A percentile compares a stretch with the other conserved stretches of the same genome.
Evolutionary conservation across 495 filamentous ascomycete genomes (phyloP).

Genomic region (Penicillium malachiteum): DNA sequence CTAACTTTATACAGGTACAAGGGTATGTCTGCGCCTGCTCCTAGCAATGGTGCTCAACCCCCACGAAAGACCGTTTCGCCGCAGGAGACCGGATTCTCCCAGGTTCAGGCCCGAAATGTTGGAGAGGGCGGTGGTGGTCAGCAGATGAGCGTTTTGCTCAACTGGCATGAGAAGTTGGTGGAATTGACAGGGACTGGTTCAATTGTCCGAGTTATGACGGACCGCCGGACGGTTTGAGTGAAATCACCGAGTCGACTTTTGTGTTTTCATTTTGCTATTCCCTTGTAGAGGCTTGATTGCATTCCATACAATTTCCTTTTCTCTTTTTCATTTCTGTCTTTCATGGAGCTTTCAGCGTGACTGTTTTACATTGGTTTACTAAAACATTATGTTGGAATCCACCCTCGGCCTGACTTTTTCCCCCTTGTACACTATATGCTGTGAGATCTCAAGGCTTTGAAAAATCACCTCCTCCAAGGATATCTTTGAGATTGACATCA

Average conservation of each 20-base stretch:
- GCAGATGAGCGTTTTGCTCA: constrained; percentile 89
- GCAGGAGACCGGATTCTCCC: constrained; percentile 81
- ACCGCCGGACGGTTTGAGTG: constrained; percentile 78
- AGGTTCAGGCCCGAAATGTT: constrained; percentile 67
- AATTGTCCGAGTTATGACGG: constrained; percentile 88
- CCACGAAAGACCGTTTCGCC: constrained; percentile 58
- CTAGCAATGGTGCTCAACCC: constrained; percentile 18
- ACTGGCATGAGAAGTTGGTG: constrained; percentile 95
- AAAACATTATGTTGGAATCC: constrained; percentile 20
- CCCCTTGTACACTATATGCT: constrained; percentile 11
- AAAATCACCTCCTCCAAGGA: constrained; percentile 63
- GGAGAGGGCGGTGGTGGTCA: constrained; percentile 75
- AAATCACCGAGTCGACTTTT: constrained; percentile 9
- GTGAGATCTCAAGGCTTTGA: constrained; percentile 27
- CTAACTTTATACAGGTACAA: constrained; percentile 61
- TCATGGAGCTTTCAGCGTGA: constrained; percentile 25
- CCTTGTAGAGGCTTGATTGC: constrained; percentile 30
- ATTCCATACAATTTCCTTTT: constrained; percentile 19
- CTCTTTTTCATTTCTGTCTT: constrained; percentile 15
- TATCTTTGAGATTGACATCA: constrained; percentile 77
- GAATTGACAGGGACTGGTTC: constrained; percentile 83
- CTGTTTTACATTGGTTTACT: constrained; percentile 35
- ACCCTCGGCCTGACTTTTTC: constrained; percentile 3
- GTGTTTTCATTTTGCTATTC: constrained; percentile 15
- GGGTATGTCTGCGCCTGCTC: constrained; percentile 64